phyloP scores from a whole-genome alignment of 106 monocot species.

The Apostasia shenzhenica region DNA sequence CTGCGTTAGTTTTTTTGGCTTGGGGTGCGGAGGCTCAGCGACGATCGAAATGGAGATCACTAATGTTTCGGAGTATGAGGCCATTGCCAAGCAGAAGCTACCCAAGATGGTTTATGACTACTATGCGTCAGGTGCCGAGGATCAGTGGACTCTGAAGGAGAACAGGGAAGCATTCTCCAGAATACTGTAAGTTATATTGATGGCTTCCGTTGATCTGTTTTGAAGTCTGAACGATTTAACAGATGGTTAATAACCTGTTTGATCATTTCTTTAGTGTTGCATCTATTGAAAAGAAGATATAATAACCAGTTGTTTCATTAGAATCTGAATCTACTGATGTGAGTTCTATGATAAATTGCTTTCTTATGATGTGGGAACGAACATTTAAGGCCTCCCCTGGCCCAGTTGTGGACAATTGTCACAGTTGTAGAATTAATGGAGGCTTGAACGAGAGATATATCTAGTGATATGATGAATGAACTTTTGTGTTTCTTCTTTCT shows the following conservation, averaged over 20 bases:
- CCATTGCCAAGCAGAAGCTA: conserved; percentile 60
- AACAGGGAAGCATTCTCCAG: conserved; percentile 78
- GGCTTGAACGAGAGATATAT: background rate
- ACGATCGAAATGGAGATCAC: conserved; percentile 39
- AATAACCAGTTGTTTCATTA: no score
- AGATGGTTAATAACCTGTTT: background rate
- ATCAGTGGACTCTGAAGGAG: conserved; percentile 71
- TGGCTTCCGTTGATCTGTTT: background rate
- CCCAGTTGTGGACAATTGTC: background rate
- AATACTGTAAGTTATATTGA: conserved; percentile 48
- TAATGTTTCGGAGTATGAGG: conserved; percentile 67
- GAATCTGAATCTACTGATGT: no score
- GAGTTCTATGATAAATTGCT: no score
- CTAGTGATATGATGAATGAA: background rate
- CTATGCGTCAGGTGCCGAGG: conserved; percentile 76
- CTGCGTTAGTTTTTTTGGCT: no score
- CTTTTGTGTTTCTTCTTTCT: background rate
- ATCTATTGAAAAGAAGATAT: no score
- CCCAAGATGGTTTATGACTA: conserved; percentile 85
- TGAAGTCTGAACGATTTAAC: background rate
- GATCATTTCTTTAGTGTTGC: background rate
- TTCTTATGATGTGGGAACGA: no score
- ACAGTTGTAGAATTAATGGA: background rate
- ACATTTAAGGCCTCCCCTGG: background rate
- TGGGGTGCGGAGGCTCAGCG: no score